phyloP scores from a whole-genome alignment of 441 rosid genomes.

The Populus trichocarpa region DNA sequence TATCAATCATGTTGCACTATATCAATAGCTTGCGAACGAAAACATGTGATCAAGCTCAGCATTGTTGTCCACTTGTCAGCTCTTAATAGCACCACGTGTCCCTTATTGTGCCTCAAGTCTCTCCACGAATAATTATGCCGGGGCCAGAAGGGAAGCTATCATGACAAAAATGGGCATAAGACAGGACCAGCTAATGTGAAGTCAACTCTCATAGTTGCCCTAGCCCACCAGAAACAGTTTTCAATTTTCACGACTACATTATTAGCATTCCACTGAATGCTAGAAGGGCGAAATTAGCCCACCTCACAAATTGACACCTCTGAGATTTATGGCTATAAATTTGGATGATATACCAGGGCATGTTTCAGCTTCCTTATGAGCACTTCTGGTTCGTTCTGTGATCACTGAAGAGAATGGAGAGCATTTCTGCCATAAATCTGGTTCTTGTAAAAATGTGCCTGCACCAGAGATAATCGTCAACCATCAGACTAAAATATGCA shows the following conservation, averaged over 20 bases:
- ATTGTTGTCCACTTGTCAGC: background rate
- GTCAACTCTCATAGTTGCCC: background rate
- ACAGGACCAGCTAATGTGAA: background rate
- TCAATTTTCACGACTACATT: background rate
- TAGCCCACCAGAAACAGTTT: background rate
- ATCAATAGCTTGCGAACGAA: background rate
- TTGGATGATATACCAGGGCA: background rate
- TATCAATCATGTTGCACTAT: background rate
- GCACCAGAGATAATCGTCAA: background rate
- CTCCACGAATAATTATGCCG: background rate
- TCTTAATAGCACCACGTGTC: background rate
- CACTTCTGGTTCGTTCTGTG: background rate
- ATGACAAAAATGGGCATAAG: background rate
- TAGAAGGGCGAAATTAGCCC: background rate
- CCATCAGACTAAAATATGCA: background rate
- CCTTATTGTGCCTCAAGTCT: background rate
- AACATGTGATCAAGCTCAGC: background rate
- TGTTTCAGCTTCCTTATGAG: background rate
- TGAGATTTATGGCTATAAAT: background rate
- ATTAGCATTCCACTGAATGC: background rate
- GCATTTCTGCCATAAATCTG: background rate
- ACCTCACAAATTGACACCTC: background rate
- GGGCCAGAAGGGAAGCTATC: background rate
- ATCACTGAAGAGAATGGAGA: background rate
- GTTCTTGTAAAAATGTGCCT: background rate